Base-by-base conservation (phyloP, 139 green algal species). In the Penium margaritaceum region DNA sequence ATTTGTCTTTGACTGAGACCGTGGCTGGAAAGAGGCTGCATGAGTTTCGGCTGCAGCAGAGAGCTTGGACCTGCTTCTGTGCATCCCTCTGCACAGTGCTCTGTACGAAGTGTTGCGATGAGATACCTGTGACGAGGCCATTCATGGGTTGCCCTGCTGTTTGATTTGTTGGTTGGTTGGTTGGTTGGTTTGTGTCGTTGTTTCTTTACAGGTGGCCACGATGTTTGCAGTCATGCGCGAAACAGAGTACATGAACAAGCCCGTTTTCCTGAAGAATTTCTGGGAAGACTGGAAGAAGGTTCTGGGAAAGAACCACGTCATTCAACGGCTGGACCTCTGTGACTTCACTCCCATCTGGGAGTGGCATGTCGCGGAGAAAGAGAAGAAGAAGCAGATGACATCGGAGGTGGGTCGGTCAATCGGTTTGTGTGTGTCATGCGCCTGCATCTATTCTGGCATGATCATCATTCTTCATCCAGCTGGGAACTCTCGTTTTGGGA, bases 281-380 rank as follows among this genome's bases (percentile, higher is more conserved):
- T 99, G 94, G 94, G 85, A 90, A 3, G 94, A 88, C 38, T 98
- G 96, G 81, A 86, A 85, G 54, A 83, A 88, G 70, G 75, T 95
- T 34, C 86, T 99, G 80, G 91, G 92, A 1, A 78, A 83, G 44
- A 79, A 83, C n/a, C 93, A 97, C 75, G 76, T 87, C 7, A 95
- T 98, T 69, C 87, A 96, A 83, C 41, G 36, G 9, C 84, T 97
- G 9, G 81, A 90, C 0, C 92, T 93, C 82, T 96, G 91, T 79
- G 90, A 99, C 83, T 99, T 98, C 85, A 91, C 79, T 7, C 88
- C 92, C 37, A 99, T 99, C 54, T 95, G 92, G 72, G 85, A 97
- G 36, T 90, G 84, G 58, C 81, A 90, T 72, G 85, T 93, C 79
- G 84, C 84, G 19, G 84, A 96, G 83, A 86, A 91, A 5, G 95